Conservation (phyloP, 371 early-diverging fungal genomes). For the Dichotomocladium elegans region DNA sequence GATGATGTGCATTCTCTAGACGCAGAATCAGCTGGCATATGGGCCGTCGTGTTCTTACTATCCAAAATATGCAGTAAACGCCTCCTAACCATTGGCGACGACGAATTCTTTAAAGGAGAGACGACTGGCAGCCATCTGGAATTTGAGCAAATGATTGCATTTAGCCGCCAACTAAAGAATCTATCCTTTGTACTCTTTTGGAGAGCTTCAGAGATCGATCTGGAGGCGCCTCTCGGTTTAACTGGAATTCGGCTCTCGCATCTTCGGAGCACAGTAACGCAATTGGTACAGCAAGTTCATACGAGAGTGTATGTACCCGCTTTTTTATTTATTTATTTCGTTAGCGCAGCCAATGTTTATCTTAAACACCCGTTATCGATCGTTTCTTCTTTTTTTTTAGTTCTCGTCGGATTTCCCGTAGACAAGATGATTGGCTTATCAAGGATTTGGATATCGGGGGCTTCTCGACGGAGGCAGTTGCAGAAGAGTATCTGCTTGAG, state of each 20-base stretch:
- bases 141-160: slow-evolving; percentile 42
- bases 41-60: slow-evolving; percentile 61
- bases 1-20: slow-evolving; percentile 4
- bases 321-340: too few relatives aligned
- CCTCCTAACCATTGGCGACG: slow-evolving; percentile 78
- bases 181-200: slow-evolving; percentile 72
- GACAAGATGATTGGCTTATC: slow-evolving; percentile 75
- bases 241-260: slow-evolving; percentile 52
- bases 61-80: slow-evolving; percentile 72
- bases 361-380: too few relatives aligned
- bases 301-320: slow-evolving; percentile 79
- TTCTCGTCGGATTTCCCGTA: slow-evolving; percentile 66
- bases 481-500: slow-evolving; percentile 52
- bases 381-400: too few relatives aligned
- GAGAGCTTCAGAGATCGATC: slow-evolving; percentile 44
- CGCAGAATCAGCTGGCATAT: slow-evolving; percentile 28
- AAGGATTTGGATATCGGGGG: slow-evolving; percentile 59
- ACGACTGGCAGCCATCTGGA: slow-evolving; percentile 46
- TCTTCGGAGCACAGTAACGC: slow-evolving; percentile 59
- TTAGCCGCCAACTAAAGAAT: slow-evolving; percentile 61
- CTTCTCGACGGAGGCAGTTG: slow-evolving; percentile 58
- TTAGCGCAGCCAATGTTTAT: too few relatives aligned
- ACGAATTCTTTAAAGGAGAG: slow-evolving; percentile 65
- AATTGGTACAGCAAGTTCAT: slow-evolving; percentile 76
- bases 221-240: slow-evolving; percentile 34